Percentiles rank a stretch among this genome's conserved stretches.
These are phyloP conservation scores for Ammopiptanthus mongolicus DNA, from an alignment of 306 rosid species.

Conservation along the genomic window DNA sequence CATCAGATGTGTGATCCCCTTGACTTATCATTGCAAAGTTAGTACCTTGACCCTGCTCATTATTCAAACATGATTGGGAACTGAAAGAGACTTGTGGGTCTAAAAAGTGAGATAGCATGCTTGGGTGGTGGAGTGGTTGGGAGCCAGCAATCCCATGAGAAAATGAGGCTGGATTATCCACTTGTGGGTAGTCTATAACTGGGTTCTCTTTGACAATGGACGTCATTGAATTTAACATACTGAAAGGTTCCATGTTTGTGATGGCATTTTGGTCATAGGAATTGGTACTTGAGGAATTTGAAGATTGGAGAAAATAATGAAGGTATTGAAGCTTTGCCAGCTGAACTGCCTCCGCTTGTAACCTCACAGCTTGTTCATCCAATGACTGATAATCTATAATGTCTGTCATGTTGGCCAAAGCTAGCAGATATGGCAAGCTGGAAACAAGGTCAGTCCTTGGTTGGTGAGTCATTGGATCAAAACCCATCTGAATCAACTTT, in stretches of 20 bases:
- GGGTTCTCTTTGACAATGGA: conserved; percentile 30
- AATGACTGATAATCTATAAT: conserved; percentile 35
- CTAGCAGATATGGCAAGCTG: conserved; percentile 54
- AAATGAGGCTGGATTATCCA: conserved; percentile 35
- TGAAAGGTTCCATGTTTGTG: conserved; percentile 34
- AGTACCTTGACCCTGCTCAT: conserved; percentile 35
- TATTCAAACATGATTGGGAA: conserved; percentile 55
- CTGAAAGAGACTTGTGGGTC: conserved; percentile 72
- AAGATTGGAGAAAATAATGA: conserved; percentile 48
- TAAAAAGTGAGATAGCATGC: conserved; percentile 30
- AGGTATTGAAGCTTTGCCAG: conserved; percentile 57
- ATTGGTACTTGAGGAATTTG: conserved; percentile 25
- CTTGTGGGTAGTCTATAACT: conserved; percentile 17
- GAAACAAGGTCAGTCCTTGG: conserved; percentile 77
- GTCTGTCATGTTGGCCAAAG: conserved; percentile 59
- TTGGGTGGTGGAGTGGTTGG: conserved; percentile 76
- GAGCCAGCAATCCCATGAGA: conserved; percentile 30
- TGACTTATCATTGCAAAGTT: conserved; percentile 42
- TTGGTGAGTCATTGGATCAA: conserved; percentile 89
- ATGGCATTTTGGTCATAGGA: conserved; percentile 33
- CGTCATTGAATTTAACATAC: conserved; percentile 31
- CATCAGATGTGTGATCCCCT: conserved; percentile 34
- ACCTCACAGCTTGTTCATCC: conserved; percentile 43
- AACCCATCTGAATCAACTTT: conserved; percentile 85
- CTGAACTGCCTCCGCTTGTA: conserved; percentile 51